Evolutionary conservation across 495 filamentous ascomycete species (phyloP), one percentile per base, ranked within the genome.

Genomic region (Neurospora sp.): DNA sequence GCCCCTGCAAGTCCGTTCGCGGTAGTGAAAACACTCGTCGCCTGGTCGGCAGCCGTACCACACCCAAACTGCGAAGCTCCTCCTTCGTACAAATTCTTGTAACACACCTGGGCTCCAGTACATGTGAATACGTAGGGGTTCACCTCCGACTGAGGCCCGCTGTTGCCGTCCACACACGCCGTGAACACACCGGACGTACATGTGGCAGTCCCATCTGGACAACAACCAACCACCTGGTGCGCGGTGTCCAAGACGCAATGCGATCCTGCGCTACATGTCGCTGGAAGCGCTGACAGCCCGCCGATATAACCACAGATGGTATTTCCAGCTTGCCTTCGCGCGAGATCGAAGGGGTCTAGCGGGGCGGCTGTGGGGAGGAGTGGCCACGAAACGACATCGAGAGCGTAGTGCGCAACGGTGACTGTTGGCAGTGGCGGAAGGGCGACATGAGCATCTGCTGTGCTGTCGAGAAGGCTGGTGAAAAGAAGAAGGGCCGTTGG

Each of bases 91-190:
- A 78, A 42, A 74, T 86, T 86, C 75, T 72, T 78, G 75, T 82
- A 86, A 72, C 85, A 86, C 18, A 85, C 82, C 20, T 81, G 61
- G 44, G 78, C 80, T 10, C 83, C 82, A 59, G 78, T 71, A 74
- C 85, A 86, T 44, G 83, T 85, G 75, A 79, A 86, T 31, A 86
- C 81, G 69, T 85, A 85, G 22, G 84, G 85, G 74, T 86, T 83
- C 69, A 82, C 79, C 75, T 82, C 84, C 39, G 82, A 84, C 75
- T 86, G 84, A 18, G 82, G 80, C 27, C 74, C 76, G 72, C 81
- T 86, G 71, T 85, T 83, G 42, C 70, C 72, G 73, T 86, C 85
- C 48, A 86, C 85, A 41, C 85, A 86, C 22, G 82, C 81, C 3
- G 85, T 86, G 74, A 83, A 86, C 59, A 86, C 82, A 44, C 85